phyloP scores from a whole-genome alignment of 495 filamentous ascomycete genomes.

The Parathielavia appendiculata region DNA sequence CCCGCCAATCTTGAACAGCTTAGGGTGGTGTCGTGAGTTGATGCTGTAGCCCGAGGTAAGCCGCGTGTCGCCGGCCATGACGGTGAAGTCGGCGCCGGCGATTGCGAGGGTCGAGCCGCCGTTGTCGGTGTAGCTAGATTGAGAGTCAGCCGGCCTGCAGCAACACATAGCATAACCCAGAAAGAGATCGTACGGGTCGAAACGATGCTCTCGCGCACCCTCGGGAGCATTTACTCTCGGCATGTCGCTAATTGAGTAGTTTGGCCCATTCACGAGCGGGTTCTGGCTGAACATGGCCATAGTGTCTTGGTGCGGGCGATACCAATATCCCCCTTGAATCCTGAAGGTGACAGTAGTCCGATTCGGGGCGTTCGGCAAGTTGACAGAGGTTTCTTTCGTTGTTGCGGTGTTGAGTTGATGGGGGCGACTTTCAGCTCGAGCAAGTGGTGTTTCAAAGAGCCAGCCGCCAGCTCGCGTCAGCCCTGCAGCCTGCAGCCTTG shows the following conservation, averaged over 20 bases:
- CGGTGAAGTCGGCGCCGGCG: constrained; percentile 84
- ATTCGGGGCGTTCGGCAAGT: neutral
- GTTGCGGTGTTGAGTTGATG: constrained; percentile 1
- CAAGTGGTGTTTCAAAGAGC: constrained; percentile 20
- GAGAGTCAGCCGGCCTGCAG: neutral
- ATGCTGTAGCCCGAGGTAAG: constrained; percentile 96
- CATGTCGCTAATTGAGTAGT: constrained; percentile 53
- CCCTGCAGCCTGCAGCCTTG: constrained; percentile 45
- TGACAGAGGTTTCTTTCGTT: neutral
- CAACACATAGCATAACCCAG: neutral
- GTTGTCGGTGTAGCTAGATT: constrained; percentile 89
- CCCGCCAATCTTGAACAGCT: constrained; percentile 94
- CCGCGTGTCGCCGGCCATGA: constrained; percentile 94
- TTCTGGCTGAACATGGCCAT: constrained; percentile 60
- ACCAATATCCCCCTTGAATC: neutral
- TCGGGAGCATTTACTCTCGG: constrained; percentile 41
- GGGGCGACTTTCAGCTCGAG: constrained; percentile 11
- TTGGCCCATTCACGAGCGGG: constrained; percentile 55
- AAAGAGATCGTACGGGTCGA: constrained; percentile 73
- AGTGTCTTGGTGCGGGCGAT: constrained; percentile 3
- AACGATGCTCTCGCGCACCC: constrained; percentile 65
- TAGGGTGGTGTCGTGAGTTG: constrained; percentile 88
- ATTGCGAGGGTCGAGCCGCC: constrained; percentile 96
- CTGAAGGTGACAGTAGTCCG: neutral
- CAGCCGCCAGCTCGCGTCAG: constrained; percentile 36